Evolutionary conservation across 2,329 filamentous ascomycete species (phyloP).

Genomic region (Calonectria honghensis): DNA sequence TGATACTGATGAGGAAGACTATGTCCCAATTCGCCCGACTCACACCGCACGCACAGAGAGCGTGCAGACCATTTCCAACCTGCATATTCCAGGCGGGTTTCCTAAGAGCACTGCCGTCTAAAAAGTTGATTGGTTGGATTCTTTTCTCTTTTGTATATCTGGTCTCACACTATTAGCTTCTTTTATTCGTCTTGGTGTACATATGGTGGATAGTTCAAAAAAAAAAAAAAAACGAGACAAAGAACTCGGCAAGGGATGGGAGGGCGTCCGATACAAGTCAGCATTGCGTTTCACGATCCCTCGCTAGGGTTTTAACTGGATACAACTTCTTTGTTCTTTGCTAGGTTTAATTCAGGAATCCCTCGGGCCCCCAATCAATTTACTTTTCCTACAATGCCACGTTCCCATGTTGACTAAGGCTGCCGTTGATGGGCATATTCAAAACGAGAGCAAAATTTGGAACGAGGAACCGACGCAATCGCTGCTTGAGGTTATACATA

Average conservation of each 20-base stretch:
- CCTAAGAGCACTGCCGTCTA: constrained; percentile 70
- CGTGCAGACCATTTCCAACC: constrained; percentile 75
- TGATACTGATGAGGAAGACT: constrained; percentile 52
- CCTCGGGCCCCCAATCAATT: background rate
- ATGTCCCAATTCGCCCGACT: constrained; percentile 53
- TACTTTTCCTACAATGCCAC: background rate
- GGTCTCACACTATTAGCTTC: constrained; percentile 22
- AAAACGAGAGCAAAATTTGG: too few relatives aligned
- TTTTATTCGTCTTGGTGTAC: constrained; percentile 39
- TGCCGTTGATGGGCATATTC: too few relatives aligned
- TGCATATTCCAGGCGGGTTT: constrained; percentile 83
- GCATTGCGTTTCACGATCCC: constrained; percentile 41
- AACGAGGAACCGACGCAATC: background rate
- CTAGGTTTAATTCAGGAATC: background rate
- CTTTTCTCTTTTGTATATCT: constrained; percentile 43
- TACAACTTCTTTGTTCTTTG: constrained; percentile 9
- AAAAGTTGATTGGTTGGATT: constrained; percentile 46
- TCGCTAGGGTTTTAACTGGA: constrained; percentile 46
- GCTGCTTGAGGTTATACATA: background rate
- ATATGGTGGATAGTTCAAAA: constrained; percentile 30
- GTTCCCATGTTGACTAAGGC: too few relatives aligned
- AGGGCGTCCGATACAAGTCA: constrained; percentile 51
- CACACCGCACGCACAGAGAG: constrained; percentile 62
- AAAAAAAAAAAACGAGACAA: constrained; percentile 39
- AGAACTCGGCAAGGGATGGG: constrained; percentile 32